A percentile compares a stretch with the other conserved stretches of the same genome.
phyloP scores from a whole-genome alignment of 1,139 yeast species.

The Kluyveromyces marxianus region DNA sequence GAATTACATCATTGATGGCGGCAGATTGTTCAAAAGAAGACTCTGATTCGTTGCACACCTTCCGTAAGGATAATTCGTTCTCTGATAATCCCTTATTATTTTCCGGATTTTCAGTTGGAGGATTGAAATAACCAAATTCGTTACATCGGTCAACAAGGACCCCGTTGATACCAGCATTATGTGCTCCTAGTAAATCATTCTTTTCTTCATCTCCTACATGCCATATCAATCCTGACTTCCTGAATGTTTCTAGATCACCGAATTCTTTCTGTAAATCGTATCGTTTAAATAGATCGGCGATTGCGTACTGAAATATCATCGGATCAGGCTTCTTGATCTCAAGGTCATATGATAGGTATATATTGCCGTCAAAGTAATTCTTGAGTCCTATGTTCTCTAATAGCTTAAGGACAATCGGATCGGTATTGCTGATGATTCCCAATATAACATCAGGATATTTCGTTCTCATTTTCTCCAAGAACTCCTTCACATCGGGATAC shows the following conservation, averaged over 20 bases:
- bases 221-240: conserved; percentile 36
- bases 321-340: conserved; percentile 47
- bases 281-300: conserved; percentile 23
- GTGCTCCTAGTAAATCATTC: conserved; percentile 48
- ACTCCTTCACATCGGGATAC: conserved; percentile 47
- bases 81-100: conserved; percentile 7
- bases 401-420: conserved; percentile 40
- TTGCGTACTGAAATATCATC: conserved; percentile 39
- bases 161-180: conserved; percentile 55
- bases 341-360: conserved; percentile 49
- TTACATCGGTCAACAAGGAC: conserved; percentile 43
- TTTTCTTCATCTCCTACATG: conserved; percentile 58
- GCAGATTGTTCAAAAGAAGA: conserved; percentile 13
- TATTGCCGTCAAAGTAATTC: conserved; percentile 34
- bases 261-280: conserved; percentile 8
- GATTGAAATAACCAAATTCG: conserved; percentile 20
- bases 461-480: conserved; percentile 33
- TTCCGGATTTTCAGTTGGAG: not conserved
- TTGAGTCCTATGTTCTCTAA: conserved; percentile 38
- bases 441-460: conserved; percentile 33
- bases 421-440: conserved; percentile 55
- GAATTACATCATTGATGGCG: conserved; percentile 15
- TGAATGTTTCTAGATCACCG: conserved; percentile 15
- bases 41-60: conserved; percentile 19
- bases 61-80: conserved; percentile 19